Evolutionary conservation across 768 basidiomycete genomes (phyloP), one percentile per base, ranked within the genome.

Genomic region (Suillus cothurnatus): DNA sequence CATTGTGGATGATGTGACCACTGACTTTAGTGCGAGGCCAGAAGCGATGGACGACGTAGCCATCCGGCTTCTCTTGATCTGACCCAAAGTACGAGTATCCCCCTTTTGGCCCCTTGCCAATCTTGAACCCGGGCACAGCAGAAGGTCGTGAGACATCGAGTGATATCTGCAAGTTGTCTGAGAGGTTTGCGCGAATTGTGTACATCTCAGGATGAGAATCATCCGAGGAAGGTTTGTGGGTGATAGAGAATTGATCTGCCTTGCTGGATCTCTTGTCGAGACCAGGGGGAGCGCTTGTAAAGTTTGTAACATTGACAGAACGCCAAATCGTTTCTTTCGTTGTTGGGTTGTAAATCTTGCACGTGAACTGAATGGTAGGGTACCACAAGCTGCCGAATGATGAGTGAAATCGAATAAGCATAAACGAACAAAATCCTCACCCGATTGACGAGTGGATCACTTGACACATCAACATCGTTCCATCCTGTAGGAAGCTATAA

Each of bases 301-400:
- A 95, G 76, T 93, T 92, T 72, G 83, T 81, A 45, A 93, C 92
- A 65, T 94, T 95, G 75, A 94, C 74, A 32, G 93, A 94, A 76
- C 92, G 93, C 96, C 96, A 99, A 64, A 81, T 81, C 55, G 78
- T 84, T 71, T 91, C 84, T 63, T 88, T 86, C 23, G 89, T 93
- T 67, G 85, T 83, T 6, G 94, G 89, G 72, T 97, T 86, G 80
- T 86, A 90, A 60, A 92, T 78, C 79, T 95, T 97, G 88, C 89
- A 95, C 5, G 89, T 92, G 77, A 98, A 94, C 77, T 99, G 97
- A 71, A 97, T 89, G 36, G 91, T 93, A 4, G 97, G 95, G 73
- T 92, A 96, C 88, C 96, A 95, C 66, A 98, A 76, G 28, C 95
- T 97, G 71, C 66, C 17, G 70, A 68, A 59, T 65, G 61, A 58